Base-by-base conservation (phyloP, 1,284 basidiomycete genomes). In the Puccinia triticina region DNA sequence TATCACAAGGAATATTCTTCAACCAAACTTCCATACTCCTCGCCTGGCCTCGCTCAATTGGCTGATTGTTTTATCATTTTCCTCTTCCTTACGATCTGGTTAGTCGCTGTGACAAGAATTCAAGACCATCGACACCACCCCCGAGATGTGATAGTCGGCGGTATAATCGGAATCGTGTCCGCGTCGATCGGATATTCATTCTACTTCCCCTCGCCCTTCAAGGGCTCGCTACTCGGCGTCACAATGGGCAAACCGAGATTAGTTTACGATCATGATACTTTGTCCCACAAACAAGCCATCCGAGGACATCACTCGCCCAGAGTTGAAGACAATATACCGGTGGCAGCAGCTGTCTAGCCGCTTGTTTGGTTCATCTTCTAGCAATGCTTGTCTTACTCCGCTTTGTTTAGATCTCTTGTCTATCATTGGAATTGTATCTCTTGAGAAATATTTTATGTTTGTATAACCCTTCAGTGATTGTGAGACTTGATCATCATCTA, bases 201-300 rank as follows among this genome's bases (percentile, higher is more conserved):
- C 50, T 77, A 82, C 46, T 82, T 82, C 29, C 81, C 73, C 29
- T 82, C 81, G 7, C 81, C 81, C 12, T 82, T 82, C 40, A 48
- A 82, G 40, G 81, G 81, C n/a, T 75, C 72, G 11, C 34, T 75
- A 2, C 40, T 82, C 16, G 48, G 59, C 12, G n/a, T 64, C 16
- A 67, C 64, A 2, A 82, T 82, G 81, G 81, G 81, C n/a, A 67
- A 82, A 76, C 74, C 81, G 23, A 61, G 81, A 53, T 29, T 67
- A 21, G 73, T 82, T 18, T 82, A 82, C 71, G 46, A 61, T 37
- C 64, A 69, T 71, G 48, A 79, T 46, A 67, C 77, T 43, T 23
- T 61, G 14, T 48, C 66, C 53, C 77, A 32, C 3, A 77, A 77
- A 37, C 40, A 66, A 50, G 75, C 75, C 34, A 77, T 67, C 23